Percentiles rank a stretch among this genome's conserved stretches.
phyloP scores from a whole-genome alignment of 129 eudicot genomes.

The Lonicera japonica region DNA sequence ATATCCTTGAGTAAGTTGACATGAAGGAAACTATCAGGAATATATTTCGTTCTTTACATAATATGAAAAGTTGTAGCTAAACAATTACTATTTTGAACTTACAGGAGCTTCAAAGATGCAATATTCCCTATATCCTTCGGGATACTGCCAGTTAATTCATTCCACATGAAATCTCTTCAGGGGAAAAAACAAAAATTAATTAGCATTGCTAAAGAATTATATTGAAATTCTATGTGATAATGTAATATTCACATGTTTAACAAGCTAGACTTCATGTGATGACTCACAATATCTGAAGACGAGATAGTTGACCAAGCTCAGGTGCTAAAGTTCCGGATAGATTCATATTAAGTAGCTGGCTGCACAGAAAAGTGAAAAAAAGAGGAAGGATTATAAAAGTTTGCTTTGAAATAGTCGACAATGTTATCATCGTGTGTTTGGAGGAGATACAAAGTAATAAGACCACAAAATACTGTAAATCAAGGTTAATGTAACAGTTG shows the following conservation, averaged over 20 bases:
- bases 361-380: conserved; percentile 19
- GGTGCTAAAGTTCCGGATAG: conserved; percentile 81
- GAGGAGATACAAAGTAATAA: no score
- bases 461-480: no score
- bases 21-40: no score
- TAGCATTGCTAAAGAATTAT: conserved; percentile 1
- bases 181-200: neutral
- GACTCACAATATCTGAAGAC: conserved; percentile 63
- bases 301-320: conserved; percentile 73
- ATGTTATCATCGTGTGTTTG: neutral
- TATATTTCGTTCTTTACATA: neutral
- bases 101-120: conserved; percentile 62
- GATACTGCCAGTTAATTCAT: conserved; percentile 55
- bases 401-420: neutral
- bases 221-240: neutral
- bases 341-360: conserved; percentile 60
- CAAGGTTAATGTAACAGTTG: no score
- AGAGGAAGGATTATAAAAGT: neutral
- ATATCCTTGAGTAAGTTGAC: no score
- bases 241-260: neutral
- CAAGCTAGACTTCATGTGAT: neutral
- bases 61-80: neutral
- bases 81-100: conserved; percentile 21
- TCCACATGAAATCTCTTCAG: conserved; percentile 88
- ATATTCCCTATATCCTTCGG: conserved; percentile 75